Conservation (phyloP, 805 yeast genomes). For the Monosporozyma siamensis region DNA sequence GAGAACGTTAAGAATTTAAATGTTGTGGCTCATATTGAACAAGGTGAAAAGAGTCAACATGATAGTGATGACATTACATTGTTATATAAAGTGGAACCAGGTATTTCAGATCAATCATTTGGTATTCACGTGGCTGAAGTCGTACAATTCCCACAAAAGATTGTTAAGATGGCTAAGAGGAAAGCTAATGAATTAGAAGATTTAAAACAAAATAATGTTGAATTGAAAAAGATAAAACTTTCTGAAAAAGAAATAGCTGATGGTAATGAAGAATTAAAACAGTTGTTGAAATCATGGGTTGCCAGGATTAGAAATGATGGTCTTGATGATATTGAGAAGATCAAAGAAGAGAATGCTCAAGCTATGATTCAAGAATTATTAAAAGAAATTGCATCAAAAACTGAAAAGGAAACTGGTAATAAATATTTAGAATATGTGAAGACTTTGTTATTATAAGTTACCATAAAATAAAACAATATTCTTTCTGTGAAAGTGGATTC, state of each 20-base stretch:
- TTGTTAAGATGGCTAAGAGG: slow-evolving; percentile 89
- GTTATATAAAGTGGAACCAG: slow-evolving; percentile 88
- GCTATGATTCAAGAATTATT: slow-evolving; percentile 17
- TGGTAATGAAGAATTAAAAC: slow-evolving; percentile 43
- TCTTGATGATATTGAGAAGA: slow-evolving; percentile 14
- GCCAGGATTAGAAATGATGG: slow-evolving; percentile 30
- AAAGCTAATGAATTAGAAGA: slow-evolving; percentile 83
- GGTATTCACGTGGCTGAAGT: slow-evolving; percentile 97
- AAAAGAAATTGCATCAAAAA: slow-evolving; percentile 12
- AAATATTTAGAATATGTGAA: slow-evolving; percentile 17
- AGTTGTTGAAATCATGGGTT: slow-evolving; percentile 48
- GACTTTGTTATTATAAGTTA: slow-evolving; percentile 12
- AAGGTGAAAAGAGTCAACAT: slow-evolving; percentile 25
- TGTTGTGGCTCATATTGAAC: slow-evolving; percentile 84
- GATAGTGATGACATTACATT: slow-evolving; percentile 65
- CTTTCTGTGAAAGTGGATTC: no score
- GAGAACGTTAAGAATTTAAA: slow-evolving; percentile 71
- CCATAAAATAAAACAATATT: not conserved
- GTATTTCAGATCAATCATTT: slow-evolving; percentile 91
- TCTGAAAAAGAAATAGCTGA: slow-evolving; percentile 38
- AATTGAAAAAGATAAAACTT: slow-evolving; percentile 43
- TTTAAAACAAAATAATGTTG: slow-evolving; percentile 34
- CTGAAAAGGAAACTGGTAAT: slow-evolving; percentile 7
- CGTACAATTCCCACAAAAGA: slow-evolving; percentile 85
- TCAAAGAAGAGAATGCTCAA: slow-evolving; percentile 31